Conservation (phyloP, 2,329 filamentous ascomycete genomes). For the Ceratocystis destructans region DNA sequence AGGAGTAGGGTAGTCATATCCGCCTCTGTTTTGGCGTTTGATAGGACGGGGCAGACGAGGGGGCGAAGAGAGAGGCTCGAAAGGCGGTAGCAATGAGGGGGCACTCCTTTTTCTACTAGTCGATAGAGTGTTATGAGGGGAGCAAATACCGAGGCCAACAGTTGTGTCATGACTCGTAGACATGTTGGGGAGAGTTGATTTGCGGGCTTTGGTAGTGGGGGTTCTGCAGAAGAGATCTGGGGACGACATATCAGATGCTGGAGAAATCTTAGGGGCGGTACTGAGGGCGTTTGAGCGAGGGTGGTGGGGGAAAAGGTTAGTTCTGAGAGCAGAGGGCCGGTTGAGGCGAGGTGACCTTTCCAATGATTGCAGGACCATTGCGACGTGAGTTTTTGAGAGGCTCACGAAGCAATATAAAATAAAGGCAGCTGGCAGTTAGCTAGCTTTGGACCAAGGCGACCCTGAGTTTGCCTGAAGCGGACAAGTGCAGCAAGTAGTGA, state of each 20-base stretch:
- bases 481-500: background rate
- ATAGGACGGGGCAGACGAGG: constrained; percentile 53
- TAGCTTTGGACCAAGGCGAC: no score
- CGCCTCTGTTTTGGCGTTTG: constrained; percentile 46
- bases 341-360: constrained; percentile 5
- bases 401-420: background rate
- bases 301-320: background rate
- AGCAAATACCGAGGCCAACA: background rate
- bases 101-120: constrained; percentile 43
- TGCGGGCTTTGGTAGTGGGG: background rate
- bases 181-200: background rate
- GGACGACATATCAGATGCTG: background rate
- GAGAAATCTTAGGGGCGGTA: background rate
- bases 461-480: background rate
- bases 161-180: background rate
- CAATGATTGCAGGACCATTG: constrained; percentile 6
- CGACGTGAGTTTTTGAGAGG: background rate
- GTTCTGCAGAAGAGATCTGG: background rate
- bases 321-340: background rate
- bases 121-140: background rate
- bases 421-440: background rate
- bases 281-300: background rate
- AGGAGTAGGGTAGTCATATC: constrained; percentile 69
- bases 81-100: constrained; percentile 60
- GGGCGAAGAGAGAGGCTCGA: constrained; percentile 68